These are phyloP conservation scores for Arthrobotrys conoides DNA, from an alignment of 2,329 filamentous ascomycete species.

Conservation along the genomic window DNA sequence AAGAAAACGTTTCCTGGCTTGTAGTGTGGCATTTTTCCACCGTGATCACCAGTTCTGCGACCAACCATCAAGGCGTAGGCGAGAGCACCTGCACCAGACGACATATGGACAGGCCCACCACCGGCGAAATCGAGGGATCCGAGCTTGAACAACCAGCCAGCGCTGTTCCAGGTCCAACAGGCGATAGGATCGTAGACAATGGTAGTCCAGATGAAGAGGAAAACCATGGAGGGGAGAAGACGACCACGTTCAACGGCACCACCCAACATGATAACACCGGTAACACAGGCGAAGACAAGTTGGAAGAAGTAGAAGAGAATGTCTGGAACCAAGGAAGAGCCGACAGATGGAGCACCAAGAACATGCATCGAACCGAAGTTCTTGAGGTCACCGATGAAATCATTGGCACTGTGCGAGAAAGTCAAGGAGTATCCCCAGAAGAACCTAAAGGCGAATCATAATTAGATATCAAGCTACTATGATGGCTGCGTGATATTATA, in stretches of 20 bases:
- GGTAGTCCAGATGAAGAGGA: conserved; percentile 76
- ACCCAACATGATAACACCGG: conserved; percentile 77
- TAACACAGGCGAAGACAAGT: conserved; percentile 74
- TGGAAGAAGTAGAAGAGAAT: conserved; percentile 78
- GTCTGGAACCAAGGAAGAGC: conserved; percentile 73
- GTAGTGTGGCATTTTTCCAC: conserved; percentile 65
- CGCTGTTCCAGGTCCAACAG: conserved; percentile 81
- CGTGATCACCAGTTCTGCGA: conserved; percentile 71
- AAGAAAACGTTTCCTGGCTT: conserved; percentile 76
- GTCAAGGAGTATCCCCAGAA: conserved; percentile 77
- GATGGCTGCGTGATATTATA: no score
- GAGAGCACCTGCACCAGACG: conserved; percentile 75
- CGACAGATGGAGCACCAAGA: conserved; percentile 74
- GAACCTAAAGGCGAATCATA: conserved; percentile 66
- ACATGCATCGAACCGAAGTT: conserved; percentile 76
- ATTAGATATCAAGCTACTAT: conserved; percentile 32
- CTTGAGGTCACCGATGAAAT: conserved; percentile 75
- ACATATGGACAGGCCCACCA: conserved; percentile 76
- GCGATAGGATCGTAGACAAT: conserved; percentile 92
- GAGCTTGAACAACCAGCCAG: conserved; percentile 76
- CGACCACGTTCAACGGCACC: conserved; percentile 73
- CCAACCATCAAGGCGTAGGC: conserved; percentile 77
- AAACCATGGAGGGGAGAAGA: conserved; percentile 59
- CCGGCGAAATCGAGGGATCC: conserved; percentile 75
- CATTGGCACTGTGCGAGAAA: conserved; percentile 74